Evolutionary conservation across 345 rosid species (phyloP).

Genomic region (Noccaea bulbosa): DNA sequence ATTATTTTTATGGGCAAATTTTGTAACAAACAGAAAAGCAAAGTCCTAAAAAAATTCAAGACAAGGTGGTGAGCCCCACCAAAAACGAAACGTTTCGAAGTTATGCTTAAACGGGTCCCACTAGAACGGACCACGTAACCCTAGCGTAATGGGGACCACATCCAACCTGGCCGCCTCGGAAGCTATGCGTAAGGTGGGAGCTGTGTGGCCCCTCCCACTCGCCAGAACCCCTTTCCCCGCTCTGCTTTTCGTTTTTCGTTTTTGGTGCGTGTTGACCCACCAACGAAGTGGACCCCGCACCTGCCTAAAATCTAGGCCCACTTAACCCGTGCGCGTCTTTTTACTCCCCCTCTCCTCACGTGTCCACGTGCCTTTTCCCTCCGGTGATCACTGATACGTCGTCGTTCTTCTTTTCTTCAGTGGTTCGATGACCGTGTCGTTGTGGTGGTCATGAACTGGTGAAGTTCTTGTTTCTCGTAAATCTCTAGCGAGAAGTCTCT

Average conservation of each 20-base stretch:
- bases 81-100: constrained; percentile 29
- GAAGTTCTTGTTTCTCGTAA: constrained; percentile 70
- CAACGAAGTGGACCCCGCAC: constrained; percentile 46
- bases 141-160: constrained; percentile 51
- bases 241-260: constrained; percentile 7
- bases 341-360: constrained; percentile 43
- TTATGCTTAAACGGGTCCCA: constrained; percentile 33
- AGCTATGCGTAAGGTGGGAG: constrained; percentile 49
- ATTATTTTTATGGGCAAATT: neutral
- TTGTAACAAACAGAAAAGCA: constrained; percentile 13
- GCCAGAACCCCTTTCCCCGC: constrained; percentile 1
- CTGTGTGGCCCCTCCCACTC: constrained; percentile 42
- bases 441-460: constrained; percentile 56
- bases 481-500: constrained; percentile 79
- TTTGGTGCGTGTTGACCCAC: constrained; percentile 60
- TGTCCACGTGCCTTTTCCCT: constrained; percentile 57
- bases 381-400: constrained; percentile 22
- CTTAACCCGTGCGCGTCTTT: constrained; percentile 63
- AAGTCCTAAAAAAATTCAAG: constrained; percentile 19
- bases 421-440: constrained; percentile 54
- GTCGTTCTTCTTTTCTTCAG: constrained; percentile 28
- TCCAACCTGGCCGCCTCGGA: constrained; percentile 53
- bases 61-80: constrained; percentile 37
- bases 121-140: constrained; percentile 53
- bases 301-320: constrained; percentile 52